A percentile compares a stretch with the other conserved stretches of the same genome.
These are phyloP conservation scores for Sporothrix pallida DNA, from an alignment of 2,329 filamentous ascomycete genomes.

Conservation along the genomic window DNA sequence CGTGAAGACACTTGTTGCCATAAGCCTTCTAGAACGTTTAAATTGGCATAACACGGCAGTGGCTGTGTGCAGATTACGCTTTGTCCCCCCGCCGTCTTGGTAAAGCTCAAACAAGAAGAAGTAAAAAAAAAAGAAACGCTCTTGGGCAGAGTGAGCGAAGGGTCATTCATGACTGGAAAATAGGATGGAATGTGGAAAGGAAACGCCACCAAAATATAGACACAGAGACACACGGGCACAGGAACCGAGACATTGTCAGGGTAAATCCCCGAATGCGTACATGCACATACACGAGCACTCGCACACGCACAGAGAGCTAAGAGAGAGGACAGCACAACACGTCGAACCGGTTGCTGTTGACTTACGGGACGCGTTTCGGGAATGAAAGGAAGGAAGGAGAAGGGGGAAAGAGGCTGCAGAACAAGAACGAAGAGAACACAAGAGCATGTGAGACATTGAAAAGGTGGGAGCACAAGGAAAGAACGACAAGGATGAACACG, in stretches of 20 bases:
- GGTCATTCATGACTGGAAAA: background rate
- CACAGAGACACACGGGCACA: background rate
- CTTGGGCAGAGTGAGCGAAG: no score
- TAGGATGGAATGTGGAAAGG: background rate
- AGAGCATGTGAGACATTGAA: constrained; percentile 8
- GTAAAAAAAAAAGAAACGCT: background rate
- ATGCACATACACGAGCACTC: constrained; percentile 5
- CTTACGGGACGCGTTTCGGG: constrained; percentile 21
- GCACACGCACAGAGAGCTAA: background rate
- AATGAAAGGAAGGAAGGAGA: background rate
- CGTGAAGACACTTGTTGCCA: background rate
- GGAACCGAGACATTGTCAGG: constrained; percentile 20
- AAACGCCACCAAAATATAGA: background rate
- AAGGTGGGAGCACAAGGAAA: constrained; percentile 22
- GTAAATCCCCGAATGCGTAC: constrained; percentile 24
- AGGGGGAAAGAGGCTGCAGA: background rate
- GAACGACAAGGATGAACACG: constrained; percentile 30
- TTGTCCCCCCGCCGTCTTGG: constrained; percentile 11
- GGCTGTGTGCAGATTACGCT: constrained; percentile 21
- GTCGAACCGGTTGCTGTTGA: background rate
- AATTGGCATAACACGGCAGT: constrained; percentile 21
- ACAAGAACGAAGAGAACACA: background rate
- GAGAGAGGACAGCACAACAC: background rate
- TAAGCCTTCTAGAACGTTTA: constrained; percentile 28
- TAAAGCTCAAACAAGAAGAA: background rate